Conservation (phyloP, 306 rosid genomes). For the Geum urbanum region DNA sequence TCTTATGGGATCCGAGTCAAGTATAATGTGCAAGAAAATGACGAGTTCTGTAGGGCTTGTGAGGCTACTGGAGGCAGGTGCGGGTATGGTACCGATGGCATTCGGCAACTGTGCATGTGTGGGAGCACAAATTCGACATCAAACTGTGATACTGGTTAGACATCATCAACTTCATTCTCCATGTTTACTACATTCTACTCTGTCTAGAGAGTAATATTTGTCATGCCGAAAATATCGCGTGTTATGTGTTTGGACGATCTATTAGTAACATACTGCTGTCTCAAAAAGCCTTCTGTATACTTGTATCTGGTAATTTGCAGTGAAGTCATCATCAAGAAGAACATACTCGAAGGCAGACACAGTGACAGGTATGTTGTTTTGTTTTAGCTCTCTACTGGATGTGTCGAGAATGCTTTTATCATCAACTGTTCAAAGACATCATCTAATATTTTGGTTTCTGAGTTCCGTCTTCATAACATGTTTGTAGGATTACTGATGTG, state of each 20-base stretch:
- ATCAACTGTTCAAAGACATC: background rate
- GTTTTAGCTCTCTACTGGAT: background rate
- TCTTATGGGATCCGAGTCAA: conserved; percentile 82
- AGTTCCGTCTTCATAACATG: background rate
- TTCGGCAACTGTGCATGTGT: conserved; percentile 77
- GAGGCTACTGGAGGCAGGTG: conserved; percentile 91
- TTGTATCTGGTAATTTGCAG: conserved; percentile 31
- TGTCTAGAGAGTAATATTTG: background rate
- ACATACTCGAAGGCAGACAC: conserved; percentile 28
- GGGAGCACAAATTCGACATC: conserved; percentile 69
- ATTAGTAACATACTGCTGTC: background rate
- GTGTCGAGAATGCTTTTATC: background rate
- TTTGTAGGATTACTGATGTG: conserved; percentile 44
- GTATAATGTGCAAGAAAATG: conserved; percentile 72
- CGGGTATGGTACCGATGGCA: conserved; percentile 66
- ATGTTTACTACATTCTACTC: background rate
- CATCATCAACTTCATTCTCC: background rate
- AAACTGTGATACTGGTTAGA: conserved; percentile 75
- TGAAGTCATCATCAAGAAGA: conserved; percentile 31
- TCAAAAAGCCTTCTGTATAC: background rate
- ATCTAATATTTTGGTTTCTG: conserved; percentile 6
- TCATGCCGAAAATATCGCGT: background rate
- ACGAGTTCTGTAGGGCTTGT: conserved; percentile 72
- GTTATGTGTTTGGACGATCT: background rate
- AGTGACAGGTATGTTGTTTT: conserved; percentile 33